Evolutionary conservation across 805 yeast species (phyloP).

Genomic region (Candida tammaniensis): DNA sequence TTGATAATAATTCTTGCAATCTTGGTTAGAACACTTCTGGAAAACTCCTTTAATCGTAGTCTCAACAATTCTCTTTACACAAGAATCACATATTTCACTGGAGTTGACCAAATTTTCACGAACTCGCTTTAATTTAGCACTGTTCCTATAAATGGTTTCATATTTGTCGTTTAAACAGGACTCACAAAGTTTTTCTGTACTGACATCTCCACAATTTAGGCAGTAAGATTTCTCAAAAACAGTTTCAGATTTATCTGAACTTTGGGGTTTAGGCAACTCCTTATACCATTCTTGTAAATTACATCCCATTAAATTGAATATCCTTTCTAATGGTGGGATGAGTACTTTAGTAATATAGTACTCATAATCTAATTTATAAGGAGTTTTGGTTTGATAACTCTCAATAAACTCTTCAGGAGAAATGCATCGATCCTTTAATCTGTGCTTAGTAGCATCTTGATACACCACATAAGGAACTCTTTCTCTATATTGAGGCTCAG

Average conservation of each 20-base stretch:
- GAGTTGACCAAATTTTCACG: slow-evolving; percentile 1
- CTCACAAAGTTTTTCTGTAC: slow-evolving; percentile 4
- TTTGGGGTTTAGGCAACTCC: slow-evolving; percentile 50
- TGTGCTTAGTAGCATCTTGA: slow-evolving; percentile 49
- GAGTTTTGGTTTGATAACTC: slow-evolving; percentile 25
- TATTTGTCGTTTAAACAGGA: slow-evolving; percentile 4
- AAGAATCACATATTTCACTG: slow-evolving; percentile 7
- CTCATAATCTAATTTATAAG: slow-evolving; percentile 64
- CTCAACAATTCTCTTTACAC: slow-evolving; percentile 6
- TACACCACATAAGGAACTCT: slow-evolving; percentile 84
- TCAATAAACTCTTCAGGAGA: slow-evolving; percentile 73
- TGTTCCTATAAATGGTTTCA: slow-evolving; percentile 2
- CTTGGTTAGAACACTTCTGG: slow-evolving; percentile 12
- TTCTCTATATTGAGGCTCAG: slow-evolving; percentile 85
- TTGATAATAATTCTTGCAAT: slow-evolving; percentile 12
- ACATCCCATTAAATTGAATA: slow-evolving; percentile 81
- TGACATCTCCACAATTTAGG: slow-evolving; percentile 18
- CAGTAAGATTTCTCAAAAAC: slow-evolving; percentile 16
- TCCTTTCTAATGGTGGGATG: slow-evolving; percentile 85
- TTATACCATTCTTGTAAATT: slow-evolving; percentile 74
- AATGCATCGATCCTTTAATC: slow-evolving; percentile 73
- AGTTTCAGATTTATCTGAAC: neutral
- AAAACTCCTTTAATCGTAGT: neutral
- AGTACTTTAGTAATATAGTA: slow-evolving; percentile 83
- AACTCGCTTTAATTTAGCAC: slow-evolving; percentile 2